Base-by-base conservation (phyloP, 2,329 filamentous ascomycete species). In the Lojkania enalia region DNA sequence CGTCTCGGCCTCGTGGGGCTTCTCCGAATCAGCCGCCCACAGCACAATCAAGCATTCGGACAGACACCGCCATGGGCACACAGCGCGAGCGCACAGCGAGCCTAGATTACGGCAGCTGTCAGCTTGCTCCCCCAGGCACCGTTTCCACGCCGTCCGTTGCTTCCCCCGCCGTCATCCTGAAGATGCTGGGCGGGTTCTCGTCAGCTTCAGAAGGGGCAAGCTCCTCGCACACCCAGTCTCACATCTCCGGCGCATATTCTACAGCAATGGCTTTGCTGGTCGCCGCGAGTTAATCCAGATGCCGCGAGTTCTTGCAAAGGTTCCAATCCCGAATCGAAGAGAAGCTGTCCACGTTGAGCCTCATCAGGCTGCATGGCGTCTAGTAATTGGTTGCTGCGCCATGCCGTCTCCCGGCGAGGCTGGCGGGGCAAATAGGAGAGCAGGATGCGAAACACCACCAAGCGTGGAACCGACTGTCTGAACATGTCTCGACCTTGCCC, bases 1-100 rank as follows among this genome's bases (percentile, higher is more conserved):
- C 58, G 66, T 70, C 52, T 64, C 52, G 66, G 48, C 44, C 46
- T 48, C 61, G 61, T 59, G 61, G 61, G 58, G 45, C 63, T 50
- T 21, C 46, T 35, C 53, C 60, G 56, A 57, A 55, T 51, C 41
- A 51, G 35, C 32, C 42, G 50, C 60, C 54, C 58, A 60, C 58
- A 51, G 54, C 49, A 58, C 51, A 54, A 46, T 51, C 55, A 60
- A 55, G 53, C 55, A 12, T 33, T 33, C 30, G 16, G 44, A 49
- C 51, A 52, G 54, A 51, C 51, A 51, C 56, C 54, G 12, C 46
- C 44, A 46, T 53, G 41, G 47, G 54, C 42, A 48, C 39, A 27
- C 31, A 25, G 44, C 46, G 52, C 43, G 42, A 46, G n/a, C 35
- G 7, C 51, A 46, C 41, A 32, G 35, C 39, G 49, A 39, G 51